phyloP scores from a whole-genome alignment of 192 early-diverging fungal species.

The Coemansia sp. region DNA sequence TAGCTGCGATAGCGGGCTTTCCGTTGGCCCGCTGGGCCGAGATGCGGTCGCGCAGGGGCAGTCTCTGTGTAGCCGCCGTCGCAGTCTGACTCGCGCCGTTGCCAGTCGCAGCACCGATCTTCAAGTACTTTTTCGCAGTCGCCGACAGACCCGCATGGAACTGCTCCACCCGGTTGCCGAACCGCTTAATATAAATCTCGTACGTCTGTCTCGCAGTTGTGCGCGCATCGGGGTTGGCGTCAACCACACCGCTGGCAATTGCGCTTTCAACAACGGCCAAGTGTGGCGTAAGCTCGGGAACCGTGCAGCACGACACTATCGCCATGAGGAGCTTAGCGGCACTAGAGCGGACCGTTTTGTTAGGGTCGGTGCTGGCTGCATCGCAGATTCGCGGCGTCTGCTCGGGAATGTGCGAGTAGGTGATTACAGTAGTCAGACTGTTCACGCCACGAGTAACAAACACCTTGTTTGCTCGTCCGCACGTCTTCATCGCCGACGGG shows the following conservation, averaged over 20 bases:
- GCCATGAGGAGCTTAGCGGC: constrained; percentile 64
- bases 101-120: constrained; percentile 24
- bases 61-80: not conserved
- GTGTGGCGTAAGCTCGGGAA: constrained; percentile 47
- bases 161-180: constrained; percentile 35
- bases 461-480: constrained; percentile 76
- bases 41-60: constrained; percentile 42
- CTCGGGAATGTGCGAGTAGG: constrained; percentile 58
- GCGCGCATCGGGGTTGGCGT: constrained; percentile 54
- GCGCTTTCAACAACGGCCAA: constrained; percentile 43
- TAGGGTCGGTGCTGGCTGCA: constrained; percentile 57
- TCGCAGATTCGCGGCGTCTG: constrained; percentile 62
- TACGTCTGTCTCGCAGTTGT: constrained; percentile 45
- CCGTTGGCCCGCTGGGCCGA: constrained; percentile 22
- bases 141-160: constrained; percentile 42
- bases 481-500: constrained; percentile 64
- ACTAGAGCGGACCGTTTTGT: constrained; percentile 64
- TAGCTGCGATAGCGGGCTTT: not conserved
- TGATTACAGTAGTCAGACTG: constrained; percentile 66
- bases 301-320: constrained; percentile 58
- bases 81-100: not conserved
- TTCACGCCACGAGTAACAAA: constrained; percentile 65
- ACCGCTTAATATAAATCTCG: constrained; percentile 52
- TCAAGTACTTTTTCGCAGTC: constrained; percentile 52
- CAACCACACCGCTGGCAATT: constrained; percentile 43